Evolutionary conservation across 2,329 filamentous ascomycete genomes (phyloP), one percentile per base, ranked within the genome.

Genomic region (Mollisiaceae sp.): DNA sequence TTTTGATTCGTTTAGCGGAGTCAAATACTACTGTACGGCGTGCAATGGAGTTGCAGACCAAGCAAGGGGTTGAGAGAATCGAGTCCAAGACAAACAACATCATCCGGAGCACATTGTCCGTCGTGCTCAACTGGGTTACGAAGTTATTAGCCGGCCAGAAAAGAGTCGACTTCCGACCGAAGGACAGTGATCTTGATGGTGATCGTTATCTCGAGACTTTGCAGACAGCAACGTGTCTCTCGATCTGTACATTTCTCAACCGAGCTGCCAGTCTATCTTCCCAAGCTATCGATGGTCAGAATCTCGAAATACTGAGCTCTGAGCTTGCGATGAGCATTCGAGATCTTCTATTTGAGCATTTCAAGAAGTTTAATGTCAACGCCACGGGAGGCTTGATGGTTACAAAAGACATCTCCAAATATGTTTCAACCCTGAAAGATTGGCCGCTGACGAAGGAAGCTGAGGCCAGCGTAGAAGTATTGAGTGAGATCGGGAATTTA

Each of bases 301-400:
- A 98, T 72, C 85, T 97, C 1, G 89, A 92, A 62, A 85, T 90
- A 58, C 92, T 98, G 76, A 88, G 91, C 62, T 90, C 89, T 66
- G 94, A 98, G 79, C 86, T 98, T 24, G 94, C 92, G 1, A 81
- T 94, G 15, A 90, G 90, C 11, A 83, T 97, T 41, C 89, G 94
- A 70, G 81, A 85, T 59, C 85, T 96, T 11, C 85, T 99, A 4
- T 89, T 99, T 68, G 92, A 95, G 68, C 95, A 99, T 79, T 92
- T 98, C 80, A 95, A 97, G 75, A 93, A 92, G 74, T 99, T 97
- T 80, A 88, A 90, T 67, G 93, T 99, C 70, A 97, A 93, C 72
- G 92, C 94, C 47, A 94, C 94, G 0, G 95, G 95, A 67, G 95
- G 93, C 2, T 86, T 99, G 56, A 95, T 97, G 86, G 92, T 98